Evolutionary conservation across 345 rosid species (phyloP).

Genomic region (Microcos paniculata): DNA sequence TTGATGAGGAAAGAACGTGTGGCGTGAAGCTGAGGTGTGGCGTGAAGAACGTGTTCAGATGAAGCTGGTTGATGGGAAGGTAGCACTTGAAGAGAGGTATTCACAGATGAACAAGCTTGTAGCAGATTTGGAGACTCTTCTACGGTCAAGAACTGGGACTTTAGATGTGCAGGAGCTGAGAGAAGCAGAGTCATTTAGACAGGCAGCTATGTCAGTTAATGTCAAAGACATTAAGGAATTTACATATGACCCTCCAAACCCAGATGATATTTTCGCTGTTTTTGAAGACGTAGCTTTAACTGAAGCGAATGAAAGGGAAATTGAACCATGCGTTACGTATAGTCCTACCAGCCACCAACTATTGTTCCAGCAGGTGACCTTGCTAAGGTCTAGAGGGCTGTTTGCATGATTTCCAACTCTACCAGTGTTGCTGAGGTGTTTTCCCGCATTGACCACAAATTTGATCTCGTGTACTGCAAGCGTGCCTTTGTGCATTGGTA

Average conservation of each 20-base stretch:
- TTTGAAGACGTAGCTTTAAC: slow-evolving; percentile 50
- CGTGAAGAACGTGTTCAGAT: slow-evolving; percentile 85
- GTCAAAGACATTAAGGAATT: slow-evolving; percentile 54
- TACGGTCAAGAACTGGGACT: slow-evolving; percentile 32
- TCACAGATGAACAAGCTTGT: slow-evolving; percentile 51
- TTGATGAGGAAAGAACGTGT: slow-evolving; percentile 73
- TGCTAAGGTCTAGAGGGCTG: too few relatives aligned
- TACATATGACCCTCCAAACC: slow-evolving; percentile 46
- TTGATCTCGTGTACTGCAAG: too few relatives aligned
- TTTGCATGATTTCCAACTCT: too few relatives aligned
- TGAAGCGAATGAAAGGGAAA: slow-evolving; percentile 35
- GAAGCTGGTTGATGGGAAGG: slow-evolving; percentile 78
- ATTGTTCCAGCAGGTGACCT: too few relatives aligned
- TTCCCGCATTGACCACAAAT: too few relatives aligned
- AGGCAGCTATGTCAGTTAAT: slow-evolving; percentile 45
- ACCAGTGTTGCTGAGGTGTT: too few relatives aligned
- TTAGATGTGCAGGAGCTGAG: slow-evolving; percentile 29
- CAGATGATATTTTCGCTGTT: slow-evolving; percentile 60
- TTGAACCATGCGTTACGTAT: slow-evolving; percentile 22
- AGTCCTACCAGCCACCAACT: slow-evolving; percentile 48
- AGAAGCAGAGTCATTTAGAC: slow-evolving; percentile 39
- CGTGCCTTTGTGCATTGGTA: too few relatives aligned
- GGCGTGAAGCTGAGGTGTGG: slow-evolving; percentile 87
- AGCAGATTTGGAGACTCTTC: slow-evolving; percentile 51
- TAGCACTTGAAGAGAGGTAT: slow-evolving; percentile 45